phyloP scores from a whole-genome alignment of 495 filamentous ascomycete species.

The Neurospora sp. region DNA sequence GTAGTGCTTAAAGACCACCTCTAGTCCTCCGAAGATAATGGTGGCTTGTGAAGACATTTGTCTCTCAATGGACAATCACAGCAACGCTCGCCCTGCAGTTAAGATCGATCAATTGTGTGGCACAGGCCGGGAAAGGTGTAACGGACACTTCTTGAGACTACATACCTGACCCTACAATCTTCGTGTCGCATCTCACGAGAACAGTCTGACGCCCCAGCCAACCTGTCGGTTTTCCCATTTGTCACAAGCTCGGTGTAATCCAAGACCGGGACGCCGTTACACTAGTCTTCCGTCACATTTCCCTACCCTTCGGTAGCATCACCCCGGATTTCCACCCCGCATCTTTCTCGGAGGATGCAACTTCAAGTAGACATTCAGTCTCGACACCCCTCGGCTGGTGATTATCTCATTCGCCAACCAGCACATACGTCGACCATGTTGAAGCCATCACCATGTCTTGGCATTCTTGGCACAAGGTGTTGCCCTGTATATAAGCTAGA shows the following conservation, averaged over 20 bases:
- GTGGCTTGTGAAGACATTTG: background rate
- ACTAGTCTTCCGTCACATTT: background rate
- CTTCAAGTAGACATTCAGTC: slow-evolving; percentile 17
- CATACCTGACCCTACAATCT: background rate
- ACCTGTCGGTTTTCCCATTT: background rate
- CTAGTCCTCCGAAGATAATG: background rate
- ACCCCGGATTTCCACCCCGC: slow-evolving; percentile 8
- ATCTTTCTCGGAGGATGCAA: slow-evolving; percentile 15
- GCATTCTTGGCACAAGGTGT: no score
- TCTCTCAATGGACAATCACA: background rate
- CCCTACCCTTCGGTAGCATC: background rate
- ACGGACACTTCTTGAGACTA: background rate
- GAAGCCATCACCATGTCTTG: no score
- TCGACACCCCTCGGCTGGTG: background rate
- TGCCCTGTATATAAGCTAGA: no score
- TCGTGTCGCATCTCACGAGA: background rate
- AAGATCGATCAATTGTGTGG: background rate
- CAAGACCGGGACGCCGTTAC: background rate
- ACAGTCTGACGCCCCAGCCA: background rate
- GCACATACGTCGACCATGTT: background rate
- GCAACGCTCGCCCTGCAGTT: background rate
- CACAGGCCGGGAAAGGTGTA: background rate
- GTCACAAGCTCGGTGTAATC: background rate
- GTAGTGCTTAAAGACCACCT: background rate
- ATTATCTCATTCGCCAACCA: background rate